Evolutionary conservation across 352 stramenopile species (phyloP).

Genomic region (Globisporangium acanthophoron): DNA sequence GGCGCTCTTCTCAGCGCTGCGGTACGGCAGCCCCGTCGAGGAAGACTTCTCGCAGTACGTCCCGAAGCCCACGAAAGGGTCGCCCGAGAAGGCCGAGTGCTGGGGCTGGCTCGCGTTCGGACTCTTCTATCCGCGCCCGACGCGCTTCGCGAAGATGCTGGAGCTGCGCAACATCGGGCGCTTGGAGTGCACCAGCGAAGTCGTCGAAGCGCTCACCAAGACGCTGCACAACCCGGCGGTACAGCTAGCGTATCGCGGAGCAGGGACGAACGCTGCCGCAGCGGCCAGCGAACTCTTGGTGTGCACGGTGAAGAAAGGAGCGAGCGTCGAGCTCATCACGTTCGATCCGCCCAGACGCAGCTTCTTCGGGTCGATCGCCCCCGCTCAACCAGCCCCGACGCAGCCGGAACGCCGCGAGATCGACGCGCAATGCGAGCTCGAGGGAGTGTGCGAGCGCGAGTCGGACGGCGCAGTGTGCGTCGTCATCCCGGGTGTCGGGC

Average conservation of each 20-base stretch:
- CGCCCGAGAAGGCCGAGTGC: not conserved
- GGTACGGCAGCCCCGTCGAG: not conserved
- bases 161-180: conserved; percentile 5
- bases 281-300: not conserved
- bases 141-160: conserved; percentile 3
- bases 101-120: conserved; percentile 18
- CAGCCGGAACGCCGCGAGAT: conserved; percentile 1
- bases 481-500: not conserved
- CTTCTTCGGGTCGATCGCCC: not conserved
- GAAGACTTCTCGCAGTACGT: not conserved
- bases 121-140: conserved; percentile 16
- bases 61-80: not conserved
- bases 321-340: conserved; percentile 1
- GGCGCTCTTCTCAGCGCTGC: not conserved
- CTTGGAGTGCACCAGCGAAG: not conserved
- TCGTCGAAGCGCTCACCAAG: not conserved
- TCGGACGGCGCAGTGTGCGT: conserved; percentile 2
- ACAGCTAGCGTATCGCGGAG: not conserved
- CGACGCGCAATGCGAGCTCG: conserved; percentile 6
- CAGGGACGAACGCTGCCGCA: too few species aligned
- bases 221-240: conserved; percentile 1
- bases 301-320: not conserved
- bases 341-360: too few species aligned
- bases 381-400: not conserved
- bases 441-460: conserved; percentile 10